These are phyloP conservation scores for Bondarzewia mesenterica DNA, from an alignment of 1,284 basidiomycete genomes.

Conservation along the genomic window DNA sequence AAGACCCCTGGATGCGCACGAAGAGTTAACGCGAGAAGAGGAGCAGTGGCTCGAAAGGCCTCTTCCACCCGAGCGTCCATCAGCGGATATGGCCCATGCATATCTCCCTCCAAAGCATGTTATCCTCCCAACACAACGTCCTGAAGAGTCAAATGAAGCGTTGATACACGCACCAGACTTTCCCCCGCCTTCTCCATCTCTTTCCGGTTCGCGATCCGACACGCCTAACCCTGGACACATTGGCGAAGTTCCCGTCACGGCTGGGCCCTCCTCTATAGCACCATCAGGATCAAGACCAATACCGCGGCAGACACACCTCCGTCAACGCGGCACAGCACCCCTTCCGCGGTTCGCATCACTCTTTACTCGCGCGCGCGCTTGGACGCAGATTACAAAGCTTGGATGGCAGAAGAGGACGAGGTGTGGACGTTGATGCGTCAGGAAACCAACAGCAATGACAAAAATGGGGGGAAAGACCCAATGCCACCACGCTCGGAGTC, in stretches of 20 bases:
- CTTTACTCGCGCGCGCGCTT: background rate
- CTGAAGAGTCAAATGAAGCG: no score
- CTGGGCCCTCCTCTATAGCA: background rate
- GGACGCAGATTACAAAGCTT: background rate
- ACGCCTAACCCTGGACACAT: background rate
- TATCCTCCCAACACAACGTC: no score
- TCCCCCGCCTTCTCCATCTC: background rate
- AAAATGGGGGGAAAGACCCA: background rate
- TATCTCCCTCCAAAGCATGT: background rate
- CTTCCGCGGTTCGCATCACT: background rate
- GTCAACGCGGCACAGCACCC: background rate
- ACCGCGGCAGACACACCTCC: background rate
- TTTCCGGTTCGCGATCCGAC: background rate
- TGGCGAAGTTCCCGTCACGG: background rate
- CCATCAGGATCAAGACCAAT: background rate
- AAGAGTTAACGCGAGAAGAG: background rate
- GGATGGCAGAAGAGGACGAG: background rate
- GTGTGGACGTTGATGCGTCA: background rate
- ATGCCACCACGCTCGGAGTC: conserved; percentile 4
- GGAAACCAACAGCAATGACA: background rate
- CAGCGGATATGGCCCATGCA: background rate
- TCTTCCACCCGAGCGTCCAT: background rate
- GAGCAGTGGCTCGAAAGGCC: background rate
- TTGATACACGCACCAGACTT: no score
- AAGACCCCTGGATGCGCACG: background rate